Base-by-base conservation (phyloP, 352 stramenopile genomes). In the Phytophthora rubi region DNA sequence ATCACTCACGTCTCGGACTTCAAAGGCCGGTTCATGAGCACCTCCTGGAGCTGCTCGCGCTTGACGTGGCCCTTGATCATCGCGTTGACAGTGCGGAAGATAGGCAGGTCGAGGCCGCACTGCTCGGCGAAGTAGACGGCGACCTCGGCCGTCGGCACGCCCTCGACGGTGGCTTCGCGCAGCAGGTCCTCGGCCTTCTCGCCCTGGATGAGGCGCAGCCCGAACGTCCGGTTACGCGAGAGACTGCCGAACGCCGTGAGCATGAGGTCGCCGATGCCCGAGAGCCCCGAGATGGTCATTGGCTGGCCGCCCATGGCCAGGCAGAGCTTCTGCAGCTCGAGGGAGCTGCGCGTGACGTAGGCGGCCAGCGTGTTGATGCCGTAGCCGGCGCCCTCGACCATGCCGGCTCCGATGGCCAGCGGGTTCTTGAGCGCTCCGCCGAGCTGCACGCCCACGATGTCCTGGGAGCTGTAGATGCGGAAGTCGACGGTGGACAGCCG, bases 341-440 rank as follows among this genome's bases (percentile, higher is more conserved):
- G 88, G 59, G 92, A 99, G 58, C 96, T 97, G 60, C 97, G 89
- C 12, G 97, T 99, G 18, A 99, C 96, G 60, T 98, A 94, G 8
- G 92, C 95, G 16, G 96, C 95, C 72, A 98, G 82, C 30, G 95
- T 98, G 71, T 99, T 99, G 57, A 97, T 98, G 48, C 97, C 97
- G 37, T 99, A 90, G 54, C 96, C 97, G 1, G 98, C 83, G 32
- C 97, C 97, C 80, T 99, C 97, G 71, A 97, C 97, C 95, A 99
- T 99, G 32, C 97, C 98, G 37, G 96, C 96, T 42, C 95, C 97
- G 47, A 99, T 93, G 9, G 98, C 98, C 75, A 99, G 94, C 2
- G 98, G 96, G 79, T 99, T 99, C 80, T 99, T 99, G 47, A 99
- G 89, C 13, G 97, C 97, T 7, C 97, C 98, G 47, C 97, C 97